Evolutionary conservation across 108 stramenopile species (phyloP).

Genomic region (Fistulifera pelliculosa): DNA sequence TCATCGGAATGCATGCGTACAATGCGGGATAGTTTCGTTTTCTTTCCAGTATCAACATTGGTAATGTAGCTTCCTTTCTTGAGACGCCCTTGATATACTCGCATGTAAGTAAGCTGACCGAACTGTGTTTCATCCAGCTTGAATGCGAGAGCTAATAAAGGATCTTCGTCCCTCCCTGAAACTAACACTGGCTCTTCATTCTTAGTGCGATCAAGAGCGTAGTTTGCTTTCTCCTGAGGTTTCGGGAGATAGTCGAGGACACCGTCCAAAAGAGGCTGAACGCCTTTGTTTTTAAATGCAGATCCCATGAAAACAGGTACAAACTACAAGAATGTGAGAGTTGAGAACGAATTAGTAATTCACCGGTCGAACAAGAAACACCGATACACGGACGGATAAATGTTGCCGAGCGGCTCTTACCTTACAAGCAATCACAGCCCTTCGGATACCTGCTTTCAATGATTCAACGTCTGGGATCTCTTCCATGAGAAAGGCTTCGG

Average conservation of each 20-base stretch:
- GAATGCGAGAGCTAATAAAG: constrained; percentile 95
- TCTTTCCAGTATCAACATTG: constrained; percentile 83
- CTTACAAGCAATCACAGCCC: constrained; percentile 71
- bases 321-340: constrained; percentile 35
- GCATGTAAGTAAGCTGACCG: constrained; percentile 99
- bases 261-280: constrained; percentile 96
- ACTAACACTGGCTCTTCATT: constrained; percentile 75
- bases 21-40: constrained; percentile 91
- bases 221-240: constrained; percentile 88
- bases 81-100: constrained; percentile 91
- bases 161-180: constrained; percentile 51
- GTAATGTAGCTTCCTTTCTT: constrained; percentile 80
- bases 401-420: no score
- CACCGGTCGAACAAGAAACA: no score
- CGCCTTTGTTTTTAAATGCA: constrained; percentile 99
- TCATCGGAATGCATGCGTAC: constrained; percentile 99
- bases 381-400: no score
- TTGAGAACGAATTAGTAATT: no score
- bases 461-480: constrained; percentile 78
- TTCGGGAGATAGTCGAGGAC: constrained; percentile 93
- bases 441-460: constrained; percentile 84
- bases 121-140: constrained; percentile 97
- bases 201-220: constrained; percentile 81
- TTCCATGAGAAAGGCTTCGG: constrained; percentile 94
- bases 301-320: constrained; percentile 99